A percentile compares a stretch with the other conserved stretches of the same genome.
Conservation (phyloP, 1,284 basidiomycete species). For the Boletus albobrunnescens region DNA sequence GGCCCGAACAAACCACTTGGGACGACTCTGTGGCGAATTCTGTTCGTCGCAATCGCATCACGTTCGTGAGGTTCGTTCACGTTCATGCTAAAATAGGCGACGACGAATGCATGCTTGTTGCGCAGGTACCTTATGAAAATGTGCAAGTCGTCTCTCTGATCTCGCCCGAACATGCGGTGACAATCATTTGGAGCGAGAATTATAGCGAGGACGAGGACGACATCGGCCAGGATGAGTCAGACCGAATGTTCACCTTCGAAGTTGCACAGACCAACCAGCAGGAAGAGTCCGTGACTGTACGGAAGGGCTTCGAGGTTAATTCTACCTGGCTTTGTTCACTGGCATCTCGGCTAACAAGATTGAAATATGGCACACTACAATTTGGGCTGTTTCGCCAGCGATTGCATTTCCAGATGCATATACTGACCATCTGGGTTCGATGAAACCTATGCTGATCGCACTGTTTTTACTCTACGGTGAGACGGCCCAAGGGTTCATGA, state of each 20-base stretch:
- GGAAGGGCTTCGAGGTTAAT: slow-evolving; percentile 42
- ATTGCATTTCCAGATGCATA: slow-evolving; percentile 12
- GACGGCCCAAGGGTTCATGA: slow-evolving; percentile 36
- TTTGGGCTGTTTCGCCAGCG: slow-evolving; percentile 14
- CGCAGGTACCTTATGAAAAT: slow-evolving; percentile 54
- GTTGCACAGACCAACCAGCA: slow-evolving; percentile 57
- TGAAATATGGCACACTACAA: not conserved
- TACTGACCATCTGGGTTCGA: slow-evolving; percentile 8
- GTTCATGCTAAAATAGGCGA: not conserved
- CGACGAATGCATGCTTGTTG: not conserved
- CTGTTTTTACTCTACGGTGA: slow-evolving; percentile 37
- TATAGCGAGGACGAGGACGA: slow-evolving; percentile 30
- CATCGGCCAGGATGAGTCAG: slow-evolving; percentile 39
- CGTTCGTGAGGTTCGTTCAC: slow-evolving; percentile 54
- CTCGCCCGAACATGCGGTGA: slow-evolving; percentile 41
- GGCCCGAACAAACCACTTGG: slow-evolving; percentile 63
- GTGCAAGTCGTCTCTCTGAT: slow-evolving; percentile 47
- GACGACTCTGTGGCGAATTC: slow-evolving; percentile 44
- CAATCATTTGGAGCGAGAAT: slow-evolving; percentile 43
- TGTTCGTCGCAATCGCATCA: slow-evolving; percentile 49
- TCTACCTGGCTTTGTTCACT: not conserved
- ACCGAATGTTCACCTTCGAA: slow-evolving; percentile 51
- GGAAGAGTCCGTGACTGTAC: slow-evolving; percentile 45
- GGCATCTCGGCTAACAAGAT: not conserved
- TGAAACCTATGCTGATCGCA: slow-evolving; percentile 8